Conservation (phyloP, 139 green algal genomes). For the Medakamo hakoo region DNA sequence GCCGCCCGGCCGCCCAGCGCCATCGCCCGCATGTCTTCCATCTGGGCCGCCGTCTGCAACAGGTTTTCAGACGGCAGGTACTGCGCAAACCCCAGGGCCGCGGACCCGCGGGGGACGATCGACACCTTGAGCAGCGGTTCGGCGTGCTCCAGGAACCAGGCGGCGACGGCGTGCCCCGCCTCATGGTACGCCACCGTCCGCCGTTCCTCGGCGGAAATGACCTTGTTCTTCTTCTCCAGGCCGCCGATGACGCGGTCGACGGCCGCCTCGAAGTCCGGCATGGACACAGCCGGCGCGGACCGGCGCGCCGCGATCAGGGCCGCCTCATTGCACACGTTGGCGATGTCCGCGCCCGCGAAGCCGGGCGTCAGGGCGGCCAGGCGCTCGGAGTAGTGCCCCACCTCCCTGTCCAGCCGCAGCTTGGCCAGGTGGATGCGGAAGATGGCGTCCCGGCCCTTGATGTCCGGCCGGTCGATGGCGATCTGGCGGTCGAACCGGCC, state of each 20-base stretch:
- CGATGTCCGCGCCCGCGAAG: conserved; percentile 91
- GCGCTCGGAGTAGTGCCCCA: conserved; percentile 71
- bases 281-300: conserved; percentile 26
- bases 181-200: conserved; percentile 96
- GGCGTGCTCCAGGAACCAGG: conserved; percentile 93
- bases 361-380: conserved; percentile 92
- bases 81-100: conserved; percentile 95
- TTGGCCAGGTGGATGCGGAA: conserved; percentile 79
- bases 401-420: conserved; percentile 57
- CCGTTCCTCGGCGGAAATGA: conserved; percentile 73
- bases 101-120: conserved; percentile 88
- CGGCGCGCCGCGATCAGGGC: conserved; percentile 80
- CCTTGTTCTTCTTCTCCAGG: conserved; percentile 99
- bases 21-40: conserved; percentile 87
- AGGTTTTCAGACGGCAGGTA: conserved; percentile 98
- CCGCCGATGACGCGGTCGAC: conserved; percentile 95
- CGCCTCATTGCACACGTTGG: conserved; percentile 96
- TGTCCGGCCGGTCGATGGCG: conserved; percentile 86
- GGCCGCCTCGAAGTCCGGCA: conserved; percentile 88
- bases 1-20: conserved; percentile 84
- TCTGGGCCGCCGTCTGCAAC: conserved; percentile 87
- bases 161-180: conserved; percentile 84
- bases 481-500: conserved; percentile 94
- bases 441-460: conserved; percentile 92
- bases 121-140: conserved; percentile 97